phyloP scores from a whole-genome alignment of 352 stramenopile species.

The Phytophthora sojae region DNA sequence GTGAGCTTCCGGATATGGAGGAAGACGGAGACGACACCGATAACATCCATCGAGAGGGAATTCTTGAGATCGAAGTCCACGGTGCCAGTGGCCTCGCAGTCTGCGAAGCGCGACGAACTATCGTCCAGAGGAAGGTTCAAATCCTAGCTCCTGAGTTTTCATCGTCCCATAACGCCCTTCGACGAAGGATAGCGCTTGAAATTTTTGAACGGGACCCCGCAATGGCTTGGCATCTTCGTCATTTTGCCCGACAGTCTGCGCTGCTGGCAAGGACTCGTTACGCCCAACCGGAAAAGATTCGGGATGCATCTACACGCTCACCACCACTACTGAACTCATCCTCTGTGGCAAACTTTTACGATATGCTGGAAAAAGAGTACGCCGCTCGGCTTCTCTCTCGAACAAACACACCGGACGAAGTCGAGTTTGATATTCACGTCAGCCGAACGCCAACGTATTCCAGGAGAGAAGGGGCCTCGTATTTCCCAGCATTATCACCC shows the following conservation, averaged over 20 bases:
- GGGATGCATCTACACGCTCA: slow-evolving; percentile 7
- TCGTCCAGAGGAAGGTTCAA: slow-evolving; percentile 34
- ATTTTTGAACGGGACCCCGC: slow-evolving; percentile 52
- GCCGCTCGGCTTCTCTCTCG: slow-evolving; percentile 11
- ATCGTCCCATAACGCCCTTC: slow-evolving; percentile 29
- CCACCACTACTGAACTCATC: background rate
- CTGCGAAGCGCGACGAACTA: slow-evolving; percentile 10
- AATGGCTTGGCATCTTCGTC: slow-evolving; percentile 40
- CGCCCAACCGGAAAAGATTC: slow-evolving; percentile 3
- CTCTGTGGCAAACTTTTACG: slow-evolving; percentile 56
- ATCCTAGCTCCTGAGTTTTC: slow-evolving; percentile 50
- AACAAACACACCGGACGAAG: slow-evolving; percentile 6
- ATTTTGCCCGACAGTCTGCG: slow-evolving; percentile 28
- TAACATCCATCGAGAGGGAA: slow-evolving; percentile 75
- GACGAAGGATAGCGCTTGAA: slow-evolving; percentile 37
- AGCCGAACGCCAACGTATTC: slow-evolving; percentile 17
- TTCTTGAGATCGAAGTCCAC: slow-evolving; percentile 65
- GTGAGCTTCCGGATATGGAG: slow-evolving; percentile 74
- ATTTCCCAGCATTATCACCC: slow-evolving; percentile 10
- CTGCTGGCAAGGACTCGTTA: slow-evolving; percentile 17
- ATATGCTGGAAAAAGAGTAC: slow-evolving; percentile 42
- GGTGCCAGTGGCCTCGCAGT: slow-evolving; percentile 63
- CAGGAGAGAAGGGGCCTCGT: slow-evolving; percentile 12
- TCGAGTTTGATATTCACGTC: slow-evolving; percentile 6
- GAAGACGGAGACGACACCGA: slow-evolving; percentile 76